A percentile compares a stretch with the other conserved stretches of the same genome.
Conservation (phyloP, 176 grass and related monocot genomes). For the Oryza meyeriana region DNA sequence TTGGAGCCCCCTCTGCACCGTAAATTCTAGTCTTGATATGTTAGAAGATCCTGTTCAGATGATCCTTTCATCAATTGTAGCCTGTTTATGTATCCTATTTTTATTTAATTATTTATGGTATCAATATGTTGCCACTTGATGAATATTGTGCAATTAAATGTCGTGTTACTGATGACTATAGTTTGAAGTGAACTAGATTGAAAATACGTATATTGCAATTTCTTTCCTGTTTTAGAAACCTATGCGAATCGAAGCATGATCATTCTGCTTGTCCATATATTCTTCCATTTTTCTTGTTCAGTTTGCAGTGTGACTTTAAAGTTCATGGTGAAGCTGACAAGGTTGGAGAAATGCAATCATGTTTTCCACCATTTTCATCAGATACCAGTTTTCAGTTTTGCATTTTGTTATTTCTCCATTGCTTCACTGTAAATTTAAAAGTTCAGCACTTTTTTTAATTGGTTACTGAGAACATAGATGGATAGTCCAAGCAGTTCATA, state of each 20-base stretch:
- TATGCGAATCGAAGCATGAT: neutral
- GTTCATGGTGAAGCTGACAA: neutral
- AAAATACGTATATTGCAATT: neutral
- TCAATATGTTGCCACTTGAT: neutral
- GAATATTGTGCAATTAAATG: neutral
- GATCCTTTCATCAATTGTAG: slow-evolving; percentile 4
- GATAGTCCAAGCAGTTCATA: neutral
- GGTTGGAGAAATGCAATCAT: neutral
- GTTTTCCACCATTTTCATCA: neutral
- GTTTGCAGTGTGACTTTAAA: neutral
- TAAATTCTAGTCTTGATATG: slow-evolving; percentile 43
- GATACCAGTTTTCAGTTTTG: neutral
- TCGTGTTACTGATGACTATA: neutral
- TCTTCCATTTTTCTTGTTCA: neutral
- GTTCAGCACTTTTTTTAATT: neutral
- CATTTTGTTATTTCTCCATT: neutral
- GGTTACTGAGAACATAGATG: no score
- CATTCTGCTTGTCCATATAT: neutral
- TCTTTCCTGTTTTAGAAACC: neutral
- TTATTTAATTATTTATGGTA: slow-evolving; percentile 9
- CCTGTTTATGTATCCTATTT: slow-evolving; percentile 8
- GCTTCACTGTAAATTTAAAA: neutral
- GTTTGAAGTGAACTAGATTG: neutral
- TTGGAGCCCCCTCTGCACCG: neutral
- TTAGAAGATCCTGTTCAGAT: slow-evolving; percentile 9